Conservation (phyloP, 2,329 filamentous ascomycete genomes). For the Zymoseptoria tritici region DNA sequence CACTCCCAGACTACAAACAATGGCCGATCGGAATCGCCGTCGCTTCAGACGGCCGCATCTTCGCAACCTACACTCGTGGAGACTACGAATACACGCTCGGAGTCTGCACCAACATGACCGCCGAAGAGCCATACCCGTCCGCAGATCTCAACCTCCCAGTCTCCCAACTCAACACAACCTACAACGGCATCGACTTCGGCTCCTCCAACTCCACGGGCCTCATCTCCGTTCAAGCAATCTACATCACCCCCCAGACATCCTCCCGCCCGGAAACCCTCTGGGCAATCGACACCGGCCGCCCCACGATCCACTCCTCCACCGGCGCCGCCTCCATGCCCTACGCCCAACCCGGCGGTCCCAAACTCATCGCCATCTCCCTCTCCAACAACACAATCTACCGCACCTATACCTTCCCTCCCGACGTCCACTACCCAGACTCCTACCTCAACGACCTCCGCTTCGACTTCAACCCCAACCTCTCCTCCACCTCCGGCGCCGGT, state of each 20-base stretch:
- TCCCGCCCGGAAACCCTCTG: conserved; percentile 37
- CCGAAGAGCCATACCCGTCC: conserved; percentile 41
- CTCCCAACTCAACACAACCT: conserved; percentile 32
- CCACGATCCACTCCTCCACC: conserved; percentile 35
- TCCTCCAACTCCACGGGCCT: conserved; percentile 36
- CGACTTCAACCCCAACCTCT: conserved; percentile 36
- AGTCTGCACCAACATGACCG: conserved; percentile 41
- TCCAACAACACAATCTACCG: conserved; percentile 34
- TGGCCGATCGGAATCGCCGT: conserved; percentile 42
- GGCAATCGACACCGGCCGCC: conserved; percentile 40
- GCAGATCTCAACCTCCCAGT: conserved; percentile 31
- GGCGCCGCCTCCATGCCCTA: conserved; percentile 37
- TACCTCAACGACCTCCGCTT: conserved; percentile 44
- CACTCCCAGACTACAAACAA: conserved; percentile 32
- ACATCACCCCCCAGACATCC: conserved; percentile 34
- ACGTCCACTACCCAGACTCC: conserved; percentile 39
- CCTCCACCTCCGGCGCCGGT: conserved; percentile 32
- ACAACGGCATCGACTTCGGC: conserved; percentile 39
- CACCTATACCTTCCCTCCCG: conserved; percentile 37
- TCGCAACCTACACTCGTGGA: conserved; percentile 42
- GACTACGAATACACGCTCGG: conserved; percentile 42
- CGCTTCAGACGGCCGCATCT: conserved; percentile 37
- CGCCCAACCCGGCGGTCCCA: conserved; percentile 39
- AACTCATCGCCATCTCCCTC: conserved; percentile 38
- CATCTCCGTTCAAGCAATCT: conserved; percentile 41